phyloP scores from a whole-genome alignment of 2,329 filamentous ascomycete species.

The Neonectria faginata region DNA sequence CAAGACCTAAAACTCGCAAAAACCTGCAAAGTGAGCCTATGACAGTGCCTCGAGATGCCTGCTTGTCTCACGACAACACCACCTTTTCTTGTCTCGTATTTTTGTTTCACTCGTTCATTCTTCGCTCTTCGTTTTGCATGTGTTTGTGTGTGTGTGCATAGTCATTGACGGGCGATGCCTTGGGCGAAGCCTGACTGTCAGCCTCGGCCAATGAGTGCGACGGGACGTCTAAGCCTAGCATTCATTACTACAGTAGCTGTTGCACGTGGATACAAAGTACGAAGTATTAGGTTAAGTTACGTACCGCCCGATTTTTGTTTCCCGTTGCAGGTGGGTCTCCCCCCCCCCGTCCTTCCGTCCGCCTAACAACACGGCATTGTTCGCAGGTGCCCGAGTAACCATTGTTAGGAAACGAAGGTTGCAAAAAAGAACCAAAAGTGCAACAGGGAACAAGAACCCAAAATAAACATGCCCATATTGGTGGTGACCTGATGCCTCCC shows the following conservation, averaged over 20 bases:
- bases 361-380: neutral
- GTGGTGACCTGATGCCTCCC: neutral
- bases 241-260: neutral
- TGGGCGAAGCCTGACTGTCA: conserved; percentile 28
- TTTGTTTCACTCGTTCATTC: neutral
- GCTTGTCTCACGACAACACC: conserved; percentile 23
- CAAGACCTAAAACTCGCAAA: conserved; percentile 10
- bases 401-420: neutral
- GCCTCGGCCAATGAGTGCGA: conserved; percentile 19
- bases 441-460: neutral
- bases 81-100: neutral
- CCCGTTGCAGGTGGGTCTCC: neutral
- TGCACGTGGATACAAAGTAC: neutral
- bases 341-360: neutral
- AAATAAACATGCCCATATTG: neutral
- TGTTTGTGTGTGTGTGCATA: neutral
- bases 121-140: neutral
- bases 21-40: conserved; percentile 4
- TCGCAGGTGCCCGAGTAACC: too few species aligned
- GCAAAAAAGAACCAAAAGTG: neutral
- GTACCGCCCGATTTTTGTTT: neutral
- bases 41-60: conserved; percentile 14
- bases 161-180: conserved; percentile 11
- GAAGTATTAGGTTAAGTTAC: neutral
- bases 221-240: conserved; percentile 5